Base-by-base conservation (phyloP, 768 basidiomycete species). In the Tylopilus felleus region DNA sequence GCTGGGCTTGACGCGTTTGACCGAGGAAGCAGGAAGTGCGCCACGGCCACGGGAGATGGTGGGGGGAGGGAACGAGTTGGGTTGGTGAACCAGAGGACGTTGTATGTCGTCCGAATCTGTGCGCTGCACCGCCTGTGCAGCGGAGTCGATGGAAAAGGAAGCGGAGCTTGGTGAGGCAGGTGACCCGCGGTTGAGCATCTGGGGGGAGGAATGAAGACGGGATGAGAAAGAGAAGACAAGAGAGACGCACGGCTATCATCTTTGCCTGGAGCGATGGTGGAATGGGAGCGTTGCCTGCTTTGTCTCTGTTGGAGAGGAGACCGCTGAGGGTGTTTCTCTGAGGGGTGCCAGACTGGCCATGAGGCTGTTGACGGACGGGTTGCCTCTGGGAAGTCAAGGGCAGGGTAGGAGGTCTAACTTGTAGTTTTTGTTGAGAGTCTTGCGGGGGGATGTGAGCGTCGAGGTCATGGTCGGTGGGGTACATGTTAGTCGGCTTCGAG, bases 221-320 rank as follows among this genome's bases (percentile, higher is more conserved):
- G 60, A 51, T 8, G 14, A 16, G 4, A 17, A 23, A 3, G 19
- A 17, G 17, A 10, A 5, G 42, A 25, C 1, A 13, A 21, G 31
- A 14, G 35, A 41, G 40, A 77, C 83, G 62, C 67, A 95, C 93
- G 27, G 88, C 90, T 39, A 89, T 90, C 88, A 98, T 90, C 77
- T 93, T 97, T 57, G 90, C 92, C 67, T 94, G 93, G 42, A 98
- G 79, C 43, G 83, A 80, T 0, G 94, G 91, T 0, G 95, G 95
- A 57, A 98, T 90, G 44, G 88, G 86, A 0, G 86, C 86, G 19
- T 80, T 70, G 39, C 74, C 64, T 54, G 69, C 56, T 52, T 65
- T 69, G 72, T 71, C 58, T 52, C 67, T 69, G 72, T 71, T 75
- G 40, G 73, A 67, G 57, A 84, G 77, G 42, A 84, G 73, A 53